Evolutionary conservation across 202 grass and related monocot species (phyloP), one percentile per base, ranked within the genome.

Genomic region (Eragrostis tef): DNA sequence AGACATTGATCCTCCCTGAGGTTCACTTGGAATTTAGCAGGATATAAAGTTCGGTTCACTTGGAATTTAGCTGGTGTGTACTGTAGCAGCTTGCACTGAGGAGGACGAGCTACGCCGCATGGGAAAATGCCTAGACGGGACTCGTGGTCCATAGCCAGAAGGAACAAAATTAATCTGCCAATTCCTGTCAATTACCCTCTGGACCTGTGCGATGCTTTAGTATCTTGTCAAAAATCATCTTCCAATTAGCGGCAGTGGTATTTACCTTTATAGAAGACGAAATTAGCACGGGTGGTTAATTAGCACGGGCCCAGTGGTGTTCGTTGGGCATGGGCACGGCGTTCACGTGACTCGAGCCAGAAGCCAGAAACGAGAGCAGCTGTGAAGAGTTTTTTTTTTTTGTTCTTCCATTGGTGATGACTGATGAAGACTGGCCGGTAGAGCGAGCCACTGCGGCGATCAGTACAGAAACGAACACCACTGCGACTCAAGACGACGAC

Each of bases 281-380:
- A 56, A 22, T 57, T 57, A 57, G 43, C 20, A 5, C 56, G 11
- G 24, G 54, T 78, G 83, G 52, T 20, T 20, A 49, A 42, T 24
- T 36, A 26, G 2, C 53, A 8, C 53, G 17, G 79, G 42, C n/a
- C 54, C 57, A n/a, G 29, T 1, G 57, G 1, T 21, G 12, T 45
- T 67, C 20, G 25, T 14, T 25, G 19, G 42, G 42, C 12, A 29
- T 42, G 17, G 52, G 27, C 72, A 82, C 53, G 87, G 83, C 78
- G 50, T 73, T 86, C 79, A 62, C 79, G 87, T 82, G 87, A 78
- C 26, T 53, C 0, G 0, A 57, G 27, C 44, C 82, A 77, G 70
- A 31, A 13, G 15, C 36, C 54, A 10, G 27, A 21, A 66, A 17
- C 8, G 71, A 75, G 2, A 34, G 31, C 4, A 2, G 31, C 2